These are phyloP conservation scores for Hirschfeldia incana DNA, from an alignment of 345 rosid species.

Conservation along the genomic window DNA sequence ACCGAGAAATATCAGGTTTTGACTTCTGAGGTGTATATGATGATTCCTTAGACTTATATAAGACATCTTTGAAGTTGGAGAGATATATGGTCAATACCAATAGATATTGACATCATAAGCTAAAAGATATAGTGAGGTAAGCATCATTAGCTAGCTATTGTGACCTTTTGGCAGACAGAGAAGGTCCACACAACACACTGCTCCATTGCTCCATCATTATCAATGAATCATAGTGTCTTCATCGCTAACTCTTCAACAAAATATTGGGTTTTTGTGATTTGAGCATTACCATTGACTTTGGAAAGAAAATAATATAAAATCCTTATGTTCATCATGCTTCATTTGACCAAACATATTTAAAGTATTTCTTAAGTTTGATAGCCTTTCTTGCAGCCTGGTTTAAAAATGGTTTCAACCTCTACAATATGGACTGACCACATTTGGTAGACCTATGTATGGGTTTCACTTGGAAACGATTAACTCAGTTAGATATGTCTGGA, in stretches of 20 bases:
- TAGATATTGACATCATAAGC: conserved; percentile 23
- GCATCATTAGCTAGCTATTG: conserved; percentile 11
- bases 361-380: background rate
- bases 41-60: background rate
- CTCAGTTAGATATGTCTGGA: too few species aligned
- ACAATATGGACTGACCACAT: background rate
- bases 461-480: background rate
- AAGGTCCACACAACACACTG: conserved; percentile 36
- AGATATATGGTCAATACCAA: conserved; percentile 15
- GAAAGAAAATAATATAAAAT: conserved; percentile 2
- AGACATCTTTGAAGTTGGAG: conserved; percentile 5
- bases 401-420: background rate
- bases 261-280: conserved; percentile 8
- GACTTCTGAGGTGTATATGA: conserved; percentile 19
- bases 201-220: conserved; percentile 22
- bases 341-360: background rate
- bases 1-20: conserved; percentile 12
- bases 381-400: background rate
- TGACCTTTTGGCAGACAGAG: conserved; percentile 26
- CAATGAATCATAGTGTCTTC: conserved; percentile 8
- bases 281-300: conserved; percentile 28
- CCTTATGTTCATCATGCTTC: background rate
- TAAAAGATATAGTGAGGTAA: conserved; percentile 24
- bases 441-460: background rate
- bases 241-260: background rate